Percentiles rank a stretch among this genome's conserved stretches.
phyloP scores from a whole-genome alignment of 2,329 filamentous ascomycete genomes.

The Xylariaceae sp. region DNA sequence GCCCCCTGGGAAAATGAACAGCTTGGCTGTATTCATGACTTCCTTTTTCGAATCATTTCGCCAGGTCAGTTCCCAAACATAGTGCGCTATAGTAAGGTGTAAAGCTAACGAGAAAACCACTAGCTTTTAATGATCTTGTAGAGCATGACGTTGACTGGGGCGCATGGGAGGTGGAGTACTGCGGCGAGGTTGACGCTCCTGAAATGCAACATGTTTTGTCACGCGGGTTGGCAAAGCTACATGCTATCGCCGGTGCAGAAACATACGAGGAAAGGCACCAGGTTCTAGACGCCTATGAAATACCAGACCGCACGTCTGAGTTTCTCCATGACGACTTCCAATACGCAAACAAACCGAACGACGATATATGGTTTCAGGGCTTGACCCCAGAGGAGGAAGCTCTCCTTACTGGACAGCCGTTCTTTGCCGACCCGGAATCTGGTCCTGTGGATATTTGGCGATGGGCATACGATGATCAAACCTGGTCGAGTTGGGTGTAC shows the following conservation, averaged over 20 bases:
- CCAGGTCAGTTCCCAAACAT: not conserved
- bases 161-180: not conserved
- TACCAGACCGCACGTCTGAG: not conserved
- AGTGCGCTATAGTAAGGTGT: no score
- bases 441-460: not conserved
- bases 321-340: not conserved
- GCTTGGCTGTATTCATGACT: not conserved
- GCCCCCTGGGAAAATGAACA: not conserved
- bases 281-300: not conserved
- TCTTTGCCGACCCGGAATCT: conserved; percentile 1
- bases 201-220: not conserved
- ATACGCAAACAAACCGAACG: not conserved
- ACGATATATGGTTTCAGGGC: not conserved
- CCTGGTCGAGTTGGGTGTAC: conserved; percentile 6
- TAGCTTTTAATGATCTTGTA: conserved; percentile 5
- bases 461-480: conserved; percentile 1
- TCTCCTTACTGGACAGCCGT: not conserved
- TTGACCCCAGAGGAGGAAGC: not conserved
- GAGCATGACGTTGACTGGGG: conserved; percentile 3
- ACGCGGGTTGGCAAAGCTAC: not conserved
- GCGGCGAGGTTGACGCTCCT: no score
- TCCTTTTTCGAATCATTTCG: not conserved
- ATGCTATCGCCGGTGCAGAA: not conserved
- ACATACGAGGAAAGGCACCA: not conserved
- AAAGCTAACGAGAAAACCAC: not conserved